Base-by-base conservation (phyloP, 129 eudicot genomes). In the Daucus carota region DNA sequence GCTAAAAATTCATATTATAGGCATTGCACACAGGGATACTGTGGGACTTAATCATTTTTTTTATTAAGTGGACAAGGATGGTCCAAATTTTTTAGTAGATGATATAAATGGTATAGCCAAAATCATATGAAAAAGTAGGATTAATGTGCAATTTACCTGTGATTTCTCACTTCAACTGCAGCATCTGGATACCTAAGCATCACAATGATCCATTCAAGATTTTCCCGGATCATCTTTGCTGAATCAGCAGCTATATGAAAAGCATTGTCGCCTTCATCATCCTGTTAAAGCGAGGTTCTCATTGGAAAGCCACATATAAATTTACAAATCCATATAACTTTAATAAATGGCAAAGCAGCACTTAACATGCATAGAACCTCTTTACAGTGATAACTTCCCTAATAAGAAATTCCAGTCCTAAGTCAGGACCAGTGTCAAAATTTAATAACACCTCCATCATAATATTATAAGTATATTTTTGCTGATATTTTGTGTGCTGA, bases 241-340 rank as follows among this genome's bases (percentile, higher is more conserved):
- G 96, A 84, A 75, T 87, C 96, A 84, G 98, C 98, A 73, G 98
- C 98, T 83, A 94, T 91, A 84, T 94, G 98, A 77, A 91, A 94
- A 81, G 98, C 98, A 85, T 94, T 91, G 76, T 94, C 89, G 69
- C 97, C 98, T 80, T 94, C 98, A 85, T 94, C 98, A 84, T 94
- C 97, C 98, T 94, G 86, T 74, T 43, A 74, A 67, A 73, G 12
- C 26, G 57, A 40, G 10, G n/a, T 43, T 72, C 18, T 26, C 54
- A 72, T 40, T 42, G 38, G 42, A 77, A 78, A 63, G 36, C 24
- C 70, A 74, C 6, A 73, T n/a, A 73, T 14, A 26, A 70, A 41
- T 42, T 8, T 6, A 24, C 10, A 41, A 16, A 31, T 62, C 44
- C 16, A 17, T 20, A 60, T 63, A 4, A 40, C 9, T 26, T 42